These are phyloP conservation scores for Ustilaginoidea virens DNA, from an alignment of 2,329 filamentous ascomycete genomes.

Conservation along the genomic window DNA sequence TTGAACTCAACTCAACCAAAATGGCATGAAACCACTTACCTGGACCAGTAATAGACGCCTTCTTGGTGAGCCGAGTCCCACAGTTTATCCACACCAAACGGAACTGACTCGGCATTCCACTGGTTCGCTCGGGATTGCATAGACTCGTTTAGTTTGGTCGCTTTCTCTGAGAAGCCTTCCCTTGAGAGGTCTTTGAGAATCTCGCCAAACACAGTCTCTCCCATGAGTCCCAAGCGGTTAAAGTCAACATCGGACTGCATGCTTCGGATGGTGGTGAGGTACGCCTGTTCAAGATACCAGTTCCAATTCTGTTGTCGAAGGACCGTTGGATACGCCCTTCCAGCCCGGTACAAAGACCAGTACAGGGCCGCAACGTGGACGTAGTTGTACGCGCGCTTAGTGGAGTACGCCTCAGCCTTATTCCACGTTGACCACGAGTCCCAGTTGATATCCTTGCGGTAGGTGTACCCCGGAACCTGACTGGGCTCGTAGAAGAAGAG, in stretches of 20 bases:
- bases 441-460: slow-evolving; percentile 30
- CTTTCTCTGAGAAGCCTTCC: slow-evolving; percentile 26
- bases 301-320: slow-evolving; percentile 26
- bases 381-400: slow-evolving; percentile 42
- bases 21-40: no score
- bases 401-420: slow-evolving; percentile 24
- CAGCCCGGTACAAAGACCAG: slow-evolving; percentile 41
- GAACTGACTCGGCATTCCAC: slow-evolving; percentile 35
- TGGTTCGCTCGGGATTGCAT: slow-evolving; percentile 33
- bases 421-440: slow-evolving; percentile 37
- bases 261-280: slow-evolving; percentile 28
- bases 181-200: slow-evolving; percentile 33
- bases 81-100: slow-evolving; percentile 45
- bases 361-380: slow-evolving; percentile 40
- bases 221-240: slow-evolving; percentile 48
- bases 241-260: slow-evolving; percentile 27
- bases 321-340: slow-evolving; percentile 29
- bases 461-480: slow-evolving; percentile 25
- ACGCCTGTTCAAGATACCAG: slow-evolving; percentile 41
- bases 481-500: slow-evolving; percentile 40
- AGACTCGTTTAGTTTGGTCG: slow-evolving; percentile 21
- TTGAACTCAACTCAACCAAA: no score
- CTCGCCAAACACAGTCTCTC: slow-evolving; percentile 40
- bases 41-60: slow-evolving; percentile 43
- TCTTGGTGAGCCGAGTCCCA: slow-evolving; percentile 50